Evolutionary conservation across 2,329 filamentous ascomycete genomes (phyloP).

Genomic region (Fulvia fulva): DNA sequence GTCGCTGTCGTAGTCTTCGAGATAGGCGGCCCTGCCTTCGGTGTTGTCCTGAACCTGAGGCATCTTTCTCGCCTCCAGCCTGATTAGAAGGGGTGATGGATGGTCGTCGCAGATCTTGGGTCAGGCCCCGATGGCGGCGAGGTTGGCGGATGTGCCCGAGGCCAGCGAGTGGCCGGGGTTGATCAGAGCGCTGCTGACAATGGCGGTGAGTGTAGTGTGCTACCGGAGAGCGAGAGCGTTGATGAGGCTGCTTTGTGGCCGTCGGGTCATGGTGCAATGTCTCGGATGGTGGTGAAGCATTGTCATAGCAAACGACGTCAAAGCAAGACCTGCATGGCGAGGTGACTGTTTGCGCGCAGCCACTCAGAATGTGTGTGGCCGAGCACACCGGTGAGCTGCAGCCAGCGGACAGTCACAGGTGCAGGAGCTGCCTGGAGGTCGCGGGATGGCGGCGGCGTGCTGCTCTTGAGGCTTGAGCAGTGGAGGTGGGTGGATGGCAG

Average conservation of each 20-base stretch:
- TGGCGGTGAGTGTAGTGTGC: conserved; percentile 1
- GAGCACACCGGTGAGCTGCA: conserved; percentile 15
- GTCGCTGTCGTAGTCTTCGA: conserved; percentile 43
- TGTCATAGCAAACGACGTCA: conserved; percentile 15
- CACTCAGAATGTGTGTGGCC: conserved; percentile 5
- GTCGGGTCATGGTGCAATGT: conserved; percentile 26
- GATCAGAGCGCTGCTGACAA: conserved; percentile 2
- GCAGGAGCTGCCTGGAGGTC: conserved; percentile 4
- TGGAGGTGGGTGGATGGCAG: background rate
- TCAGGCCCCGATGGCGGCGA: background rate
- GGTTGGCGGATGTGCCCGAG: conserved; percentile 3
- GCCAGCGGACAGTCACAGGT: conserved; percentile 7
- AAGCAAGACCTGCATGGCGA: background rate
- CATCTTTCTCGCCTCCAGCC: conserved; percentile 1
- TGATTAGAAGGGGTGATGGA: background rate
- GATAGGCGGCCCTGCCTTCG: conserved; percentile 19
- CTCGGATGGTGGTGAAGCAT: conserved; percentile 19
- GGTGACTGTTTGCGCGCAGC: conserved; percentile 30
- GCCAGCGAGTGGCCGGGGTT: background rate
- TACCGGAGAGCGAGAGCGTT: conserved; percentile 11
- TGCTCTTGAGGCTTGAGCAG: conserved; percentile 8
- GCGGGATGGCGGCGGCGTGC: conserved; percentile 4
- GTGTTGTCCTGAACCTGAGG: conserved; percentile 12
- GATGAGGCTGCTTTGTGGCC: conserved; percentile 6
- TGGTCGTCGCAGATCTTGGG: conserved; percentile 2